Base-by-base conservation (phyloP, 2,329 filamentous ascomycete species). In the Cordyceps cateniannulata region DNA sequence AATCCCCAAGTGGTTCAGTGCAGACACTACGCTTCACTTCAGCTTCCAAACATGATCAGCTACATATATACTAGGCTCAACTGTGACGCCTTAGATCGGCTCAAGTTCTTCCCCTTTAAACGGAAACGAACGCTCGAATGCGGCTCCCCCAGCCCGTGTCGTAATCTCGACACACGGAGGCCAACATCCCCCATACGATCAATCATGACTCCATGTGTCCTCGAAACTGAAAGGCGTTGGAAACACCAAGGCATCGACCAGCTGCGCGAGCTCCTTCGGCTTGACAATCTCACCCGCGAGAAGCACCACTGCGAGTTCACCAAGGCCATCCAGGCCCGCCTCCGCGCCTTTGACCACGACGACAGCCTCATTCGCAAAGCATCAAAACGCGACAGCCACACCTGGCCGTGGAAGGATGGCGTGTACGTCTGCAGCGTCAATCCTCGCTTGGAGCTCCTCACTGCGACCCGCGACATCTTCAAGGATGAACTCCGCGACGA, bases 211-310 rank as follows among this genome's bases (percentile, higher is more conserved):
- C 66, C 67, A 4, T 67, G 66, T 54, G 63, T 70, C 5, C 62
- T 69, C 18, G 69, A 73, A 50, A 66, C 75, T 18, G 68, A 74
- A 62, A 59, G 66, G 32, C 75, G 72, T 69, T 76, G 73, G 73
- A 66, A 73, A 35, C 64, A 59, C 6, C 56, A 50, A 24, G 71
- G 70, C 8, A 62, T 63, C 20, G 65, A 67, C 20, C 58, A 60
- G 14, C 66, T 76, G 7, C 55, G 50, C 5, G 61, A 65, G 3
- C 66, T 76, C 12, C 62, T 73, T n/a, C 59, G 69, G 44, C 25
- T 45, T 1, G 60, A 65, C 10, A 59, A 64, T 7, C 25, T 68
- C 2, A 56, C 55, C 5, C 47, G 65, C 18, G 63, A 57, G 6
- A 64, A 67, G 29, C 63, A 61, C 7, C 67, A 75, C 42, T 71